phyloP scores from a whole-genome alignment of 306 rosid genomes.

The Potentilla sterilis region DNA sequence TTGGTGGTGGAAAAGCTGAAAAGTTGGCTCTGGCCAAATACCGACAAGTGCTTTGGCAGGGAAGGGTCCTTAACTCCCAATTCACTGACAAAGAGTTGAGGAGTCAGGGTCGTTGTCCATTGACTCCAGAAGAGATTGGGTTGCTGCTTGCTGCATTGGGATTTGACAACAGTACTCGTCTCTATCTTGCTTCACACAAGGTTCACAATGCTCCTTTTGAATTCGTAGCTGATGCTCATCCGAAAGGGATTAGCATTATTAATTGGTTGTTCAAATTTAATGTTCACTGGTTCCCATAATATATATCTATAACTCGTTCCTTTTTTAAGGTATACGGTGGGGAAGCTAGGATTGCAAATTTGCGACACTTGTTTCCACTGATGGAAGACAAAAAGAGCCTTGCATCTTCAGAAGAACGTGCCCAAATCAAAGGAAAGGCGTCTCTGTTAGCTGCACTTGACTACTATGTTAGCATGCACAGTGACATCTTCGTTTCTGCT shows the following conservation, averaged over 20 bases:
- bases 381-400: slow-evolving; percentile 97
- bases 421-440: slow-evolving; percentile 84
- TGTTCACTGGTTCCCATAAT: slow-evolving; percentile 15
- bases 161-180: slow-evolving; percentile 82
- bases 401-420: slow-evolving; percentile 62
- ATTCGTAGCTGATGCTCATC: slow-evolving; percentile 4
- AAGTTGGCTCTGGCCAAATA: slow-evolving; percentile 88
- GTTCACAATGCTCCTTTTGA: slow-evolving; percentile 39
- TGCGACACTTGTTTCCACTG: slow-evolving; percentile 72
- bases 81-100: slow-evolving; percentile 95
- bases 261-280: slow-evolving; percentile 13
- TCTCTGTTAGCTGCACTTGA: slow-evolving; percentile 94
- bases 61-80: slow-evolving; percentile 95
- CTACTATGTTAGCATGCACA: slow-evolving; percentile 87
- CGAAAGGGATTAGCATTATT: neutral
- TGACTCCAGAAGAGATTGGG: slow-evolving; percentile 98
- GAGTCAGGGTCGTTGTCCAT: slow-evolving; percentile 94
- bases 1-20: slow-evolving; percentile 96
- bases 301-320: slow-evolving; percentile 11
- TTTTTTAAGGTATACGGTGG: slow-evolving; percentile 87
- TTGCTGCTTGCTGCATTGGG: slow-evolving; percentile 89
- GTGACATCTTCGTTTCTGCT: slow-evolving; percentile 91
- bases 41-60: slow-evolving; percentile 91
- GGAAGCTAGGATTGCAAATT: slow-evolving; percentile 77
- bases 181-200: slow-evolving; percentile 99